Evolutionary conservation across 176 grass and related monocot species (phyloP).

Genomic region (Oryza nivara): DNA sequence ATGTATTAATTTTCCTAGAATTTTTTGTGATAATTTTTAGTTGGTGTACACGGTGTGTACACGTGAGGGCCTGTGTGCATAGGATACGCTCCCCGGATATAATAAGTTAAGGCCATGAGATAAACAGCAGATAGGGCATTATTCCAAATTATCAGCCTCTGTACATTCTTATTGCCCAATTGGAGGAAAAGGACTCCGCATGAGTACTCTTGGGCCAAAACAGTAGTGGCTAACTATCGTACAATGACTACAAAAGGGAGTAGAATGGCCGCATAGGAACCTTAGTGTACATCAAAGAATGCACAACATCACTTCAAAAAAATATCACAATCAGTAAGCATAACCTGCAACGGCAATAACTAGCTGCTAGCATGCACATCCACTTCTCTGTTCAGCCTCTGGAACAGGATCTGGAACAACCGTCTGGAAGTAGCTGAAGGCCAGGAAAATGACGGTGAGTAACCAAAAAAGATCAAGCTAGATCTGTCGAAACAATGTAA

Average conservation of each 20-base stretch:
- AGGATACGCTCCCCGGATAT: too few species aligned
- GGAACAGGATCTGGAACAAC: conserved; percentile 64
- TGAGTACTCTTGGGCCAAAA: conserved; percentile 22
- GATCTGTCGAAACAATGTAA: neutral
- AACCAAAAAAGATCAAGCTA: neutral
- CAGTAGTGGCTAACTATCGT: conserved; percentile 38
- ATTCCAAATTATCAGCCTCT: conserved; percentile 27
- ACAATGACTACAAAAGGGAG: conserved; percentile 43
- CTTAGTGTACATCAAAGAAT: conserved; percentile 45
- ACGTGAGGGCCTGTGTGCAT: too few species aligned
- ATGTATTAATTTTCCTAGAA: too few species aligned
- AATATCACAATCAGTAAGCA: conserved; percentile 48
- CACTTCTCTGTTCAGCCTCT: conserved; percentile 68
- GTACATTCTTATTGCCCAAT: conserved; percentile 49
- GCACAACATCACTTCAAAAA: conserved; percentile 43
- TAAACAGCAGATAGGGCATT: neutral
- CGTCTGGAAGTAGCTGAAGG: conserved; percentile 77
- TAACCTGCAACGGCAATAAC: conserved; percentile 42
- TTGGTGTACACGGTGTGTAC: too few species aligned
- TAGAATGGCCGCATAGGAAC: conserved; percentile 26
- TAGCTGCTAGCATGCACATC: conserved; percentile 81
- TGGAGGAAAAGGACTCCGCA: conserved; percentile 26
- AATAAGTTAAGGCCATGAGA: neutral
- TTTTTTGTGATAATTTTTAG: too few species aligned
- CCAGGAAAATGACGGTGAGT: conserved; percentile 37